Percentiles rank a stretch among this genome's conserved stretches.
These are phyloP conservation scores for Xylariomycetidae sp. DNA, from an alignment of 2,329 filamentous ascomycete species.

Conservation along the genomic window DNA sequence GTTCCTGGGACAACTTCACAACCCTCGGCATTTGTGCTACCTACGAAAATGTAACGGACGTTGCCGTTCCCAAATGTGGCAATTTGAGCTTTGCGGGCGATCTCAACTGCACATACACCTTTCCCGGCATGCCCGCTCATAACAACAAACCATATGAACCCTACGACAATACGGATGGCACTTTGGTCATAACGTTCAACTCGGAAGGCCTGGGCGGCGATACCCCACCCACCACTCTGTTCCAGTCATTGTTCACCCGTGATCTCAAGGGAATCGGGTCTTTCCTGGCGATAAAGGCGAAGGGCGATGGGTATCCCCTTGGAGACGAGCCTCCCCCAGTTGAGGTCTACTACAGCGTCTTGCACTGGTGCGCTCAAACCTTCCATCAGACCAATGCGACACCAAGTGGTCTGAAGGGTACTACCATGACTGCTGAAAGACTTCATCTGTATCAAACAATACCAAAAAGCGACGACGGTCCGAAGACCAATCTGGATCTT, in stretches of 20 bases:
- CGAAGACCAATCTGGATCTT: constrained; percentile 2
- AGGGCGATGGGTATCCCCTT: constrained; percentile 1
- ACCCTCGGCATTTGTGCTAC: constrained; percentile 10
- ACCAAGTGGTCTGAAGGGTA: constrained; percentile 2
- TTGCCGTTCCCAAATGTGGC: constrained; percentile 3
- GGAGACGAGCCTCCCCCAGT: constrained; percentile 4
- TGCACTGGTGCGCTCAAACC: constrained; percentile 9
- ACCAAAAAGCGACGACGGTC: no score
- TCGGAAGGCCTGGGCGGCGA: constrained; percentile 1
- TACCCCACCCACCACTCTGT: constrained; percentile 4
- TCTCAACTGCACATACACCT: constrained; percentile 10
- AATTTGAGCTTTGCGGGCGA: not conserved
- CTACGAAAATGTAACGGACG: constrained; percentile 6
- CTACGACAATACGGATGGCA: no score
- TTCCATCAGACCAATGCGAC: constrained; percentile 6
- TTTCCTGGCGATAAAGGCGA: constrained; percentile 8
- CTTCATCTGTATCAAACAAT: constrained; percentile 1
- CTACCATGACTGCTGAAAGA: not conserved
- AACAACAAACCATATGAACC: no score
- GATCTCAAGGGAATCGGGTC: constrained; percentile 2
- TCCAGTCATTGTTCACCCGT: constrained; percentile 7
- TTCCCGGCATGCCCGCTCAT: constrained; percentile 4
- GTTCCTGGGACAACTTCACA: constrained; percentile 7
- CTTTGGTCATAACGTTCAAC: constrained; percentile 7
- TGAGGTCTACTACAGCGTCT: constrained; percentile 7